Base-by-base conservation (phyloP, 441 rosid genomes). In the Macaranga tanarius region DNA sequence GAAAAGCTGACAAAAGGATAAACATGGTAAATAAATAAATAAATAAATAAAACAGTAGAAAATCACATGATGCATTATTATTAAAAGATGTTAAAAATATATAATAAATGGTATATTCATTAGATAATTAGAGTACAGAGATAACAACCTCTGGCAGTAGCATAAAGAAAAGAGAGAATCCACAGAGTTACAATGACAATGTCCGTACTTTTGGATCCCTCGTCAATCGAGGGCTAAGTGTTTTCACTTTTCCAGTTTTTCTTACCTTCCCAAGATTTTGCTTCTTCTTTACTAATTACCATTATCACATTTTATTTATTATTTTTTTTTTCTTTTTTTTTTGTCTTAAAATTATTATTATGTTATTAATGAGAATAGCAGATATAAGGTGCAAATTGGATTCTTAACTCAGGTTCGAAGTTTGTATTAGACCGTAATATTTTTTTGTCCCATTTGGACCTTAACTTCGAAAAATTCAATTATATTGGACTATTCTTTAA, bases 61-160 rank as follows among this genome's bases (percentile, higher is more conserved):
- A 71, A 66, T 81, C 79, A 77, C 81, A 70, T 75, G 77, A 45
- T 47, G 1, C 4, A 11, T 56, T 31, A 15, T 55, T 15, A 5
- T 45, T 13, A 23, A 10, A n/a, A 7, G 5, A 12, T 47, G n/a
- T 34, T n/a, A 55, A 9, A 7, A 47, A 4, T 16, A 52, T 34
- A 38, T n/a, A 28, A 28, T n/a, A 28, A 4, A 28, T 28, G 4
- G 4, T 28, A 28, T 4, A 28, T 28, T 22, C 4, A 19, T 10
- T 64, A 38, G 26, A 7, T 11, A 62, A 2, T n/a, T n/a, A 22
- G 78, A 82, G 83, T 82, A 81, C 88, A 81, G 72, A 82, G 85
- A 81, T 86, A 84, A 84, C 86, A 84, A 84, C 66, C 82, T 86
- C 81, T 77, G 84, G 64, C 86, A 77, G 79, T 67, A 57, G 19